Percentiles rank a stretch among this genome's conserved stretches.
Evolutionary conservation across 805 yeast species (phyloP).

Genomic region (Phaffomyces antillensis): DNA sequence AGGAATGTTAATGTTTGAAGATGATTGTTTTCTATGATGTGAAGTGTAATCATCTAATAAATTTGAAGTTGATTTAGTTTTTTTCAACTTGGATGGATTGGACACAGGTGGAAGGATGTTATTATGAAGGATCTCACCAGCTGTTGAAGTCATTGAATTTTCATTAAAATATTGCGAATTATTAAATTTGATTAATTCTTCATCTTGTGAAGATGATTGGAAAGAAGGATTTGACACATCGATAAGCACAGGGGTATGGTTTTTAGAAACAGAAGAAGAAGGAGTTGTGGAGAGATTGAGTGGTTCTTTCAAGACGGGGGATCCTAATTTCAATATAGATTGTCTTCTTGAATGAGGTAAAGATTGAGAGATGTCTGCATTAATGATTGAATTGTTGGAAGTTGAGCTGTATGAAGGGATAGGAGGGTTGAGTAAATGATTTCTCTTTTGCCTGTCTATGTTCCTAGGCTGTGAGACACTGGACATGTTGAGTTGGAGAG

Average conservation of each 20-base stretch:
- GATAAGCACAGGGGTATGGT: conserved; percentile 3
- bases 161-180: conserved; percentile 12
- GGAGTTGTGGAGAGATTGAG: background rate
- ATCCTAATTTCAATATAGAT: conserved; percentile 9
- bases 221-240: conserved; percentile 13
- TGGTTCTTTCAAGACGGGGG: background rate
- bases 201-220: conserved; percentile 6
- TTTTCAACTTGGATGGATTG: conserved; percentile 6
- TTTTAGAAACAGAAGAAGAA: background rate
- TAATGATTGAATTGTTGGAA: too few species aligned
- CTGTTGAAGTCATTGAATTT: conserved; percentile 14
- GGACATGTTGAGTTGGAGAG: background rate
- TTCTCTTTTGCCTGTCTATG: background rate
- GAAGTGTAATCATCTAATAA: conserved; percentile 7
- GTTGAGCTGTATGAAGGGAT: too few species aligned
- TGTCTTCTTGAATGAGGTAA: conserved; percentile 6
- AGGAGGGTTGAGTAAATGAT: background rate
- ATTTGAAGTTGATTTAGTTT: conserved; percentile 16
- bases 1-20: conserved; percentile 66
- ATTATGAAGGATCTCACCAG: conserved; percentile 22
- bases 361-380: background rate
- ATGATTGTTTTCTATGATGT: conserved; percentile 9
- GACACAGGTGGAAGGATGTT: background rate
- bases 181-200: background rate
- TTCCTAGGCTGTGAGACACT: background rate